Percentiles rank a stretch among this genome's conserved stretches.
Evolutionary conservation across 2,329 filamentous ascomycete genomes (phyloP).

Genomic region (Fusarium sp.): DNA sequence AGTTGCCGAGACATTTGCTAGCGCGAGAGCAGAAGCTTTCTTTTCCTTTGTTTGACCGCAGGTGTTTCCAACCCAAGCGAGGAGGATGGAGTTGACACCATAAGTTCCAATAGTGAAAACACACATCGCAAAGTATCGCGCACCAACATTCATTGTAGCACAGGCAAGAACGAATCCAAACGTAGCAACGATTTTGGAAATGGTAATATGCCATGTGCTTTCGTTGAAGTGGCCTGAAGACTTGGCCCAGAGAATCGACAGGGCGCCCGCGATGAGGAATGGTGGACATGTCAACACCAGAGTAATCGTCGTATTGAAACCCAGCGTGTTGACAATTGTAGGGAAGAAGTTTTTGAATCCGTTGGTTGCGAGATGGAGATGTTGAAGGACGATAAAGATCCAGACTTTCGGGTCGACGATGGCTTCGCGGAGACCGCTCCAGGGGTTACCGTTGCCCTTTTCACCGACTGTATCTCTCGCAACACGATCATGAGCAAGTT

Average conservation of each 20-base stretch:
- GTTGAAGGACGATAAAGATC: constrained; percentile 39
- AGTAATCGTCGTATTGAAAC: constrained; percentile 59
- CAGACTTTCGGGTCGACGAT: constrained; percentile 44
- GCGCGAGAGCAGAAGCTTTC: constrained; percentile 57
- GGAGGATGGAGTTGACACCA: constrained; percentile 57
- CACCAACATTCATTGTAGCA: constrained; percentile 42
- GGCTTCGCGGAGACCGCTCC: constrained; percentile 18
- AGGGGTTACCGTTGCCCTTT: constrained; percentile 32
- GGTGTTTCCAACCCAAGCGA: constrained; percentile 56
- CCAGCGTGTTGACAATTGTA: constrained; percentile 58
- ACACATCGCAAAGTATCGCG: constrained; percentile 48
- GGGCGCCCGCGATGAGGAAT: constrained; percentile 55
- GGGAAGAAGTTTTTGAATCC: constrained; percentile 50
- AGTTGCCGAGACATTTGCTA: constrained; percentile 36
- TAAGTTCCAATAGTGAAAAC: constrained; percentile 52
- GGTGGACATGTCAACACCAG: constrained; percentile 63
- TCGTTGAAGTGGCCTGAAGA: constrained; percentile 39
- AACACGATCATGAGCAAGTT: constrained; percentile 57
- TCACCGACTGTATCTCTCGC: constrained; percentile 31
- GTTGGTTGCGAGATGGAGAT: constrained; percentile 41
- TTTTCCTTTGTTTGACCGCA: constrained; percentile 61
- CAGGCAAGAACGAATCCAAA: constrained; percentile 41
- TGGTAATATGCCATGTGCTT: constrained; percentile 33
- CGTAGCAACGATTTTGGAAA: constrained; percentile 54
- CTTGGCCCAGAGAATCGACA: constrained; percentile 37